These are phyloP conservation scores for Trichosporon sp. DNA, from an alignment of 1,284 basidiomycete species.

Conservation along the genomic window DNA sequence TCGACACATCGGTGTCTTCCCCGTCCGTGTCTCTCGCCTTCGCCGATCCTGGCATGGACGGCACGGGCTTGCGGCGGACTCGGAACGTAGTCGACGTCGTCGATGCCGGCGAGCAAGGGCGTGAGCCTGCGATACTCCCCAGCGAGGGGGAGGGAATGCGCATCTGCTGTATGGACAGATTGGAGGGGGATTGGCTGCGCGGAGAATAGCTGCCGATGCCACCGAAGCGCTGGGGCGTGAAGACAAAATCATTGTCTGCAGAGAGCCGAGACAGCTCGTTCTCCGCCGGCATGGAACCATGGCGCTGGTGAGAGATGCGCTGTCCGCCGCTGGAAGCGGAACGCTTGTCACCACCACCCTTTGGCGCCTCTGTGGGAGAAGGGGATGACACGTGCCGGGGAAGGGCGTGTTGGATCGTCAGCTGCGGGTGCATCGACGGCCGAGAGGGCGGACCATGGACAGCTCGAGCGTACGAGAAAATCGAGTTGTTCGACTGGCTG, in stretches of 20 bases:
- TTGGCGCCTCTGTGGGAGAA: not conserved
- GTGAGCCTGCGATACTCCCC: not conserved
- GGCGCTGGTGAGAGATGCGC: not conserved
- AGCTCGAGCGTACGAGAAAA: not conserved
- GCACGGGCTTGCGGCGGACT: constrained; percentile 16
- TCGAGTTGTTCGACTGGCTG: not conserved
- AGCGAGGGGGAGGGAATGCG: not conserved
- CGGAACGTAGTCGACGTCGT: constrained; percentile 7
- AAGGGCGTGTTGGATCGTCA: not conserved
- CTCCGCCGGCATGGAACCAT: constrained; percentile 2
- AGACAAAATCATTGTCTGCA: not conserved
- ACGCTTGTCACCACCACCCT: not conserved
- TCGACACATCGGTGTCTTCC: not conserved
- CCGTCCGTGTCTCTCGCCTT: not conserved
- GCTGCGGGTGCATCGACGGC: not conserved
- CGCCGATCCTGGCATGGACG: not conserved
- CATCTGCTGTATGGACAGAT: not conserved
- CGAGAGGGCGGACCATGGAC: not conserved
- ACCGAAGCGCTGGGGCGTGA: not conserved
- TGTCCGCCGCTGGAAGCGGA: not conserved
- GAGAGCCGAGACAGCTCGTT: not conserved
- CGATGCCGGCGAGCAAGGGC: not conserved
- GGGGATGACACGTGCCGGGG: not conserved
- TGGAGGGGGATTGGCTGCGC: not conserved
- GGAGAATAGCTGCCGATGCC: not conserved